Conservation (phyloP, 371 early-diverging fungal genomes). For the Rhizopus microsporus region DNA sequence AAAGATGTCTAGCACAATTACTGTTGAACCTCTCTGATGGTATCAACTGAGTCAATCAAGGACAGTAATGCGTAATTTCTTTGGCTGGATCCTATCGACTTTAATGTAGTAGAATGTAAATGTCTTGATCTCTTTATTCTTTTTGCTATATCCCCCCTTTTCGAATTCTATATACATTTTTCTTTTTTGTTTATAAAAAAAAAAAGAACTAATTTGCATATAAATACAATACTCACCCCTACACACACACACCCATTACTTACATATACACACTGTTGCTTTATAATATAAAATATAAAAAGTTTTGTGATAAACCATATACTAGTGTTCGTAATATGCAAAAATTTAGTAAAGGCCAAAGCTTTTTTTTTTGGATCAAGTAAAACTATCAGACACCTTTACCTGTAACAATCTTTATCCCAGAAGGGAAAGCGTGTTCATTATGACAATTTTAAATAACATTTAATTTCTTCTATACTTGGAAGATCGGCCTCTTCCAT, state of each 20-base stretch:
- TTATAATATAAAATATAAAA: not conserved
- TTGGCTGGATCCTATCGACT: conserved; percentile 16
- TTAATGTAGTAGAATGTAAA: conserved; percentile 17
- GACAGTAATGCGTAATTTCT: conserved; percentile 12
- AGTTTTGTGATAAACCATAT: not conserved
- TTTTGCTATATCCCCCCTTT: not conserved
- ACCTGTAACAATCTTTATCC: no score
- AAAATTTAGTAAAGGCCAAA: no score
- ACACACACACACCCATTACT: no score
- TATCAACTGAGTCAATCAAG: conserved; percentile 20
- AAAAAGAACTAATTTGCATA: no score
- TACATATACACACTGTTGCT: not conserved
- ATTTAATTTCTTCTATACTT: no score
- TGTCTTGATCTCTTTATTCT: conserved; percentile 1
- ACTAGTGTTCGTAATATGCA: no score
- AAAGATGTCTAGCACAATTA: conserved; percentile 68
- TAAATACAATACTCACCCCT: no score
- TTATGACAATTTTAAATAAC: no score
- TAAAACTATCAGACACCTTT: no score
- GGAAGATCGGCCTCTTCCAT: no score
- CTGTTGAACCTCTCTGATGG: conserved; percentile 65
- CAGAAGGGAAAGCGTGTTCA: no score
- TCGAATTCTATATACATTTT: conserved; percentile 1
- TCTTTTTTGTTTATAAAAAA: not conserved
- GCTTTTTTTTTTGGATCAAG: no score